Conservation (phyloP, 768 basidiomycete species). For the Lanmaoa rubissima region DNA sequence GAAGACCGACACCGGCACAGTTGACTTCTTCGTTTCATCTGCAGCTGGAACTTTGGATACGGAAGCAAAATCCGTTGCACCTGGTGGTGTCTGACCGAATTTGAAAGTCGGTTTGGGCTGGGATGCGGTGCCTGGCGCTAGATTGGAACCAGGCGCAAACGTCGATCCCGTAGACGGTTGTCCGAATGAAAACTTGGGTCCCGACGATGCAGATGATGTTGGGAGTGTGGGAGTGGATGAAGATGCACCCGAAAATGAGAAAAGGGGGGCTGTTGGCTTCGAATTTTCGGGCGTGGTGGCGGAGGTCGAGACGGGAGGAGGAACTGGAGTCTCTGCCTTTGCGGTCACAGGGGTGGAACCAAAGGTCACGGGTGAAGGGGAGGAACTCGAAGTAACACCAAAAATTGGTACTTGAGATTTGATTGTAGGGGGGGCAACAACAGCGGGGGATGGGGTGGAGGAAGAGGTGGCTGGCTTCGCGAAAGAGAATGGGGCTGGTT, state of each 20-base stretch:
- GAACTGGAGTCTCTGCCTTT: conserved; percentile 5
- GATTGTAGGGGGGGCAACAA: conserved; percentile 2
- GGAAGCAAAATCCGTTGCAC: conserved; percentile 24
- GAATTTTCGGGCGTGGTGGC: conserved; percentile 1
- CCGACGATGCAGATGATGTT: conserved; percentile 9
- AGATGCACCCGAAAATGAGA: conserved; percentile 20
- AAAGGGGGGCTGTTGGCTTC: conserved; percentile 18
- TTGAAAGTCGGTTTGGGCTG: conserved; percentile 24
- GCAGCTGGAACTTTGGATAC: conserved; percentile 10
- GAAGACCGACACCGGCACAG: conserved; percentile 22
- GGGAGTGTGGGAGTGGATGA: conserved; percentile 5
- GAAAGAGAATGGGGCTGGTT: conserved; percentile 11
- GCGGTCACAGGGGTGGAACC: conserved; percentile 7
- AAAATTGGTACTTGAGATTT: conserved; percentile 18
- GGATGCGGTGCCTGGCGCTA: conserved; percentile 4
- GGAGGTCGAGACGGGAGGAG: background rate
- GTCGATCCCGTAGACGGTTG: conserved; percentile 10
- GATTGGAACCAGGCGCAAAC: conserved; percentile 1
- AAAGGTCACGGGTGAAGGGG: conserved; percentile 1
- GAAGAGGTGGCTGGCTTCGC: conserved; percentile 21
- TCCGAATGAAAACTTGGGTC: conserved; percentile 29
- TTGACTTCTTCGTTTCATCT: conserved; percentile 26
- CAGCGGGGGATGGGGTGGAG: conserved; percentile 20
- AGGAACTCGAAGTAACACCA: conserved; percentile 11
- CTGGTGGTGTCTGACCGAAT: conserved; percentile 23